These are phyloP conservation scores for Pseudofabraea citricarpa DNA, from an alignment of 2,329 filamentous ascomycete species.

Conservation along the genomic window DNA sequence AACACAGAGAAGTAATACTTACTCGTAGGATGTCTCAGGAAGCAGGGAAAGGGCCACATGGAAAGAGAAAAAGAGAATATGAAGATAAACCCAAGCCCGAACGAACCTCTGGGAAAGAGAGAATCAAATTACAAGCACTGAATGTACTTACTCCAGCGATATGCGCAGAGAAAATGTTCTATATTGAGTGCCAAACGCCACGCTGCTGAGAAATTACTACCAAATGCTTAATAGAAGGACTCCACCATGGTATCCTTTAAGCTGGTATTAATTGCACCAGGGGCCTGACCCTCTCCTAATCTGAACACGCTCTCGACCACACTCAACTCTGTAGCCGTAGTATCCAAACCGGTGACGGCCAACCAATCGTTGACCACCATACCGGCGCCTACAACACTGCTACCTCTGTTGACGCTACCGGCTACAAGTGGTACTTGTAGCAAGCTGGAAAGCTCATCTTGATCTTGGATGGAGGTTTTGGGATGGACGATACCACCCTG, in stretches of 20 bases:
- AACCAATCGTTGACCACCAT: slow-evolving; percentile 99
- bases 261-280: slow-evolving; percentile 71
- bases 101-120: too few relatives aligned
- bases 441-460: slow-evolving; percentile 91
- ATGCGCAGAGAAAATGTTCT: background rate
- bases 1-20: too few relatives aligned
- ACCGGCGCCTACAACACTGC: slow-evolving; percentile 89
- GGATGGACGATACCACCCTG: slow-evolving; percentile 95
- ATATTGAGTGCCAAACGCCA: background rate
- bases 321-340: slow-evolving; percentile 94
- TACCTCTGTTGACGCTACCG: slow-evolving; percentile 88
- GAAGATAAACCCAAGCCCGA: too few relatives aligned
- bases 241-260: slow-evolving; percentile 99
- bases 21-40: too few relatives aligned
- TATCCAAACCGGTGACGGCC: slow-evolving; percentile 88
- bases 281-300: slow-evolving; percentile 79
- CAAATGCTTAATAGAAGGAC: slow-evolving; percentile 77
- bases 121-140: background rate
- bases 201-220: slow-evolving; percentile 5
- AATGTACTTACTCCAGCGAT: background rate
- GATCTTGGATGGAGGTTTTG: slow-evolving; percentile 94
- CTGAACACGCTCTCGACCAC: slow-evolving; percentile 96
- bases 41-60: too few relatives aligned
- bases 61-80: too few relatives aligned
- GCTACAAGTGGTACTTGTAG: slow-evolving; percentile 95